phyloP scores from a whole-genome alignment of 495 filamentous ascomycete species.

The Rusavskia elegans region DNA sequence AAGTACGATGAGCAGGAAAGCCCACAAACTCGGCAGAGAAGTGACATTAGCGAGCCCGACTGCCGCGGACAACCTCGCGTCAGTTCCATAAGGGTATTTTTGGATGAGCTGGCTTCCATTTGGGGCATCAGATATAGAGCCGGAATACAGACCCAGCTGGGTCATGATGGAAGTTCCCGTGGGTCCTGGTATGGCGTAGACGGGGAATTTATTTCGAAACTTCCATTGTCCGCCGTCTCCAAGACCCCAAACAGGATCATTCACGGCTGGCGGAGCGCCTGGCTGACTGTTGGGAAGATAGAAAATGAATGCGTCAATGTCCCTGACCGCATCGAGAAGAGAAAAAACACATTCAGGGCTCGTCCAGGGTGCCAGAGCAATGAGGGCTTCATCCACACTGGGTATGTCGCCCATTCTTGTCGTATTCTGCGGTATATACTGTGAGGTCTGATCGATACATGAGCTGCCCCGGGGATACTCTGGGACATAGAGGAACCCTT shows the following conservation, averaged over 20 bases:
- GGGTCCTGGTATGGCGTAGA: slow-evolving; percentile 66
- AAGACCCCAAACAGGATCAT: slow-evolving; percentile 48
- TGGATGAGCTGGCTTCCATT: slow-evolving; percentile 37
- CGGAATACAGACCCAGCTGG: slow-evolving; percentile 59
- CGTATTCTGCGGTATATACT: slow-evolving; percentile 54
- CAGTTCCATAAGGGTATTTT: slow-evolving; percentile 23
- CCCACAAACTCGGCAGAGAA: slow-evolving; percentile 56
- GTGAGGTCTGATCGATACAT: slow-evolving; percentile 41
- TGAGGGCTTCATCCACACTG: slow-evolving; percentile 32
- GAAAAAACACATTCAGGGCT: slow-evolving; percentile 47
- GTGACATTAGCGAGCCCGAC: slow-evolving; percentile 32
- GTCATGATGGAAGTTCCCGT: slow-evolving; percentile 52
- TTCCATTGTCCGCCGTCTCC: slow-evolving; percentile 50
- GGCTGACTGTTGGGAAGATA: slow-evolving; percentile 47
- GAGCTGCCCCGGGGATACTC: slow-evolving; percentile 35
- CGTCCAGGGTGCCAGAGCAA: slow-evolving; percentile 86
- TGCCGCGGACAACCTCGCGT: slow-evolving; percentile 42
- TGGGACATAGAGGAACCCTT: slow-evolving; percentile 74
- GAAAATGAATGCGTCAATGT: slow-evolving; percentile 54
- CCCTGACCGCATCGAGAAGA: slow-evolving; percentile 49
- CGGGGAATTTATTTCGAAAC: slow-evolving; percentile 45
- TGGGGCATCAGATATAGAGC: slow-evolving; percentile 43
- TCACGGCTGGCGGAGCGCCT: slow-evolving; percentile 40
- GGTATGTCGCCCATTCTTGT: slow-evolving; percentile 57
- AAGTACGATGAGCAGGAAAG: slow-evolving; percentile 67